Base-by-base conservation (phyloP, 495 filamentous ascomycete species). In the Annulohypoxylon bovei region DNA sequence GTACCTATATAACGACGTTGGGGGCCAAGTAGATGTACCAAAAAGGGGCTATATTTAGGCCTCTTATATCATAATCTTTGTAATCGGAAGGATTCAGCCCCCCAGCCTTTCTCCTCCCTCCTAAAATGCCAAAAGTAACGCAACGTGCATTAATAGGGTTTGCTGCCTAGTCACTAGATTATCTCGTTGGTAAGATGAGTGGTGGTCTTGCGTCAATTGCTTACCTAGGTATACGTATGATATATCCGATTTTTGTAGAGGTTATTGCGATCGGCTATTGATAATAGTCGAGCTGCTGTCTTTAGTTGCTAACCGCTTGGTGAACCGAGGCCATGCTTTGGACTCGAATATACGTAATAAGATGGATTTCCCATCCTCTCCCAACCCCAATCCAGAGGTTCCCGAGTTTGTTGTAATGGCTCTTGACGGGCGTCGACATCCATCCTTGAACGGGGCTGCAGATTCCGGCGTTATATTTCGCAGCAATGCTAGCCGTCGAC, bases 371-470 rank as follows among this genome's bases (percentile, higher is more conserved):
- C 20, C 59, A 25, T 33, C 28, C 23, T 37, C 42, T 6, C 23
- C 28, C 6, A 25, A 49, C 25, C 42, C 42, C 33, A 28, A 62
- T 20, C 59, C 59, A 33, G 59, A 62, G 27, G 30, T 62, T 18
- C 44, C 59, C 28, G 59, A 62, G 9, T 62, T 62, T 27, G 59
- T 28, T 6, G 59, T 62, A 16, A 49, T 62, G 42, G 30, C n/a
- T 50, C 59, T 62, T 27, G 59, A 62, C 16, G 59, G 59, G 3
- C 40, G 44, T 8, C 59, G 42, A 40, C 59, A 50, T 39, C 59
- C 59, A 16, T 44, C 59, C 6, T 27, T 62, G 42, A 62, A 50
- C 16, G 27, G 28, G n/a, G 39, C 40, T 7, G 57, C 57, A 3
- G 32, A 32, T 6, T 62, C 59, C 9, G 59, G 57, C 39, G 37